Conservation (phyloP, 768 basidiomycete genomes). For the Agaricus subrufescens region DNA sequence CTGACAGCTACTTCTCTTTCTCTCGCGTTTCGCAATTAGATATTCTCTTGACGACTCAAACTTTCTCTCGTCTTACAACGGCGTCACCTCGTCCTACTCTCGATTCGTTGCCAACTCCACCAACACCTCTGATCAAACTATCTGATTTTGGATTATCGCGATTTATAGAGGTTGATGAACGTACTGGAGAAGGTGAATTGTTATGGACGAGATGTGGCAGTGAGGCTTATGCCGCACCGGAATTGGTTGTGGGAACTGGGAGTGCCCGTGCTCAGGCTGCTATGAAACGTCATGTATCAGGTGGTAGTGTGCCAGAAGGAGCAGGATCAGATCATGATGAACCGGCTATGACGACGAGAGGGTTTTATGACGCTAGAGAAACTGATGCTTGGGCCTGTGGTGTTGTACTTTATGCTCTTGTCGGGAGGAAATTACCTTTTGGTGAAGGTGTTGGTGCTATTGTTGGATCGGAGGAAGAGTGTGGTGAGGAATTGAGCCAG, state of each 20-base stretch:
- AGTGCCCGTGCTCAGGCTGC: constrained; percentile 6
- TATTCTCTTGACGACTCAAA: constrained; percentile 61
- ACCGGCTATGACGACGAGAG: constrained; percentile 18
- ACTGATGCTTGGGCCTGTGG: constrained; percentile 91
- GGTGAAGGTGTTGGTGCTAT: constrained; percentile 39
- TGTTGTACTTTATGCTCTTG: constrained; percentile 79
- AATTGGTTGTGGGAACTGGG: constrained; percentile 52
- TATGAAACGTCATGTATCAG: not conserved
- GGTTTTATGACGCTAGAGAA: constrained; percentile 76
- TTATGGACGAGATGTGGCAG: constrained; percentile 81
- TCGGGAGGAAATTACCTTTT: constrained; percentile 71
- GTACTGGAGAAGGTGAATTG: constrained; percentile 31
- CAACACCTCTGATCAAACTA: constrained; percentile 68
- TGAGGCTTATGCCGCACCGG: constrained; percentile 84
- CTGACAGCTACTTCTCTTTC: not conserved
- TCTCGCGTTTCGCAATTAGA: constrained; percentile 35
- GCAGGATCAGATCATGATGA: constrained; percentile 18
- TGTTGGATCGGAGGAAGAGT: constrained; percentile 18
- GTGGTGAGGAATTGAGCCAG: constrained; percentile 1
- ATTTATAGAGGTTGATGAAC: constrained; percentile 59
- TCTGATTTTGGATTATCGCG: constrained; percentile 90
- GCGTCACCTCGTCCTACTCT: constrained; percentile 22
- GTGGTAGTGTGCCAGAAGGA: constrained; percentile 16
- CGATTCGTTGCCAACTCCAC: constrained; percentile 30
- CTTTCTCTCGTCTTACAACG: constrained; percentile 20